A percentile compares a stretch with the other conserved stretches of the same genome.
Evolutionary conservation across 371 early-diverging fungal species (phyloP).

Genomic region (Rhizopus stolonifer): DNA sequence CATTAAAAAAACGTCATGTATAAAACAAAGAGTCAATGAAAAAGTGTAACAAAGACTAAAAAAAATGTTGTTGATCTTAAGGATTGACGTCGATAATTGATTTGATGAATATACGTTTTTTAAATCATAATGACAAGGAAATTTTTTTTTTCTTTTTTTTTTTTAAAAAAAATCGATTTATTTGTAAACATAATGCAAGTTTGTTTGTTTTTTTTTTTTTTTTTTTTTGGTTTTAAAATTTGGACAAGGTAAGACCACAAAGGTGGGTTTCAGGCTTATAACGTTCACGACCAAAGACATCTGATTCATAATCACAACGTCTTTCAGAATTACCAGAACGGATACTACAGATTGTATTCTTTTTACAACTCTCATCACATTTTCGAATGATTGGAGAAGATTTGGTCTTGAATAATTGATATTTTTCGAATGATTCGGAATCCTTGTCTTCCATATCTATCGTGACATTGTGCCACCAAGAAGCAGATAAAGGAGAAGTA

Average conservation of each 20-base stretch:
- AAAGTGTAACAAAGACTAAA: no score
- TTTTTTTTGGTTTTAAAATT: no score
- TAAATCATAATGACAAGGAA: no score
- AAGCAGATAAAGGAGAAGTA: conserved; percentile 41
- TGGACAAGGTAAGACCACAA: neutral
- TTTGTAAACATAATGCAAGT: no score
- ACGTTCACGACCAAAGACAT: conserved; percentile 11
- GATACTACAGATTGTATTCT: conserved; percentile 46
- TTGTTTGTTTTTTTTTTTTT: no score
- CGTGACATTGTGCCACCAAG: conserved; percentile 65
- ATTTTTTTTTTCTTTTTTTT: no score
- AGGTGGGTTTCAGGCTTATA: neutral
- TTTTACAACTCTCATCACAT: conserved; percentile 45
- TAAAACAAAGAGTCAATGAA: no score
- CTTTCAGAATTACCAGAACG: conserved; percentile 57
- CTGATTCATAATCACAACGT: conserved; percentile 46
- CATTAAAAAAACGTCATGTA: no score
- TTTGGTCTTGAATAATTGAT: conserved; percentile 44
- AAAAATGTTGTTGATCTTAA: no score
- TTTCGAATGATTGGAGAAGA: conserved; percentile 30
- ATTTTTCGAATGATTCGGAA: conserved; percentile 40
- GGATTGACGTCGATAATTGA: no score
- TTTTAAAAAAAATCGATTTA: no score
- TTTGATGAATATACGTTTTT: no score
- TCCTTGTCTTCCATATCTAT: conserved; percentile 44